Conservation (phyloP, 2,329 filamentous ascomycete genomes). For the Fusarium camptoceras region DNA sequence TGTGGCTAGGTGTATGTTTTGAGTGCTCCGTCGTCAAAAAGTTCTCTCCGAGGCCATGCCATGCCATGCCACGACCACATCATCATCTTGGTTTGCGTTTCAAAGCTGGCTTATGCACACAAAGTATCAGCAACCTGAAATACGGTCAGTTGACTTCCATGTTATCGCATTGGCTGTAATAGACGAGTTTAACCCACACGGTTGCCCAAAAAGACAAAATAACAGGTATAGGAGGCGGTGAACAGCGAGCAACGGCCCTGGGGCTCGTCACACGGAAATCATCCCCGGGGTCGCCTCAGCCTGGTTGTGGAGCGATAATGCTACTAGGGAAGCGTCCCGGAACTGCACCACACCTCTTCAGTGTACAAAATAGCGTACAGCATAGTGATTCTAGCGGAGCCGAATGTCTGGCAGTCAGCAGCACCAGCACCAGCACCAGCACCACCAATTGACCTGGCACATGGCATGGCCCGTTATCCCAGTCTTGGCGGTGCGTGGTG, state of each 20-base stretch:
- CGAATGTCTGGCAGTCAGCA: constrained; percentile 22
- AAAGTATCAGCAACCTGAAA: constrained; percentile 29
- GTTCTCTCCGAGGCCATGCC: constrained; percentile 1
- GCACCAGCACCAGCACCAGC: constrained; percentile 31
- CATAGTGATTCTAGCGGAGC: constrained; percentile 29
- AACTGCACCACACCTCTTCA: constrained; percentile 34
- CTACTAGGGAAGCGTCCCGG: constrained; percentile 34
- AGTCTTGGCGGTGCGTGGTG: constrained; percentile 42
- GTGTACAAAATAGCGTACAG: constrained; percentile 10
- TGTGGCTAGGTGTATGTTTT: constrained; percentile 41
- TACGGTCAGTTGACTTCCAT: constrained; percentile 36
- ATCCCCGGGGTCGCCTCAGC: constrained; percentile 43
- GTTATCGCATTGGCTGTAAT: constrained; percentile 32
- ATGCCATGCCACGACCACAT: constrained; percentile 21
- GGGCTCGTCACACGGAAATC: constrained; percentile 46
- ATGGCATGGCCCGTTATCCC: constrained; percentile 35
- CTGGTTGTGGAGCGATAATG: constrained; percentile 42
- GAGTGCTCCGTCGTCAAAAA: constrained; percentile 17
- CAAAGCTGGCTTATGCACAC: constrained; percentile 26
- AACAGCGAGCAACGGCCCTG: constrained; percentile 40
- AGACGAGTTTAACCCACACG: constrained; percentile 22
- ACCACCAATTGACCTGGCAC: constrained; percentile 39
- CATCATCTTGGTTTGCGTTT: constrained; percentile 17
- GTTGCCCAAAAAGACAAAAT: constrained; percentile 28
- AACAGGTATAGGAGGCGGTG: constrained; percentile 44